Base-by-base conservation (phyloP, 1,139 yeast species). In the Trichomonascaceae sp. region DNA sequence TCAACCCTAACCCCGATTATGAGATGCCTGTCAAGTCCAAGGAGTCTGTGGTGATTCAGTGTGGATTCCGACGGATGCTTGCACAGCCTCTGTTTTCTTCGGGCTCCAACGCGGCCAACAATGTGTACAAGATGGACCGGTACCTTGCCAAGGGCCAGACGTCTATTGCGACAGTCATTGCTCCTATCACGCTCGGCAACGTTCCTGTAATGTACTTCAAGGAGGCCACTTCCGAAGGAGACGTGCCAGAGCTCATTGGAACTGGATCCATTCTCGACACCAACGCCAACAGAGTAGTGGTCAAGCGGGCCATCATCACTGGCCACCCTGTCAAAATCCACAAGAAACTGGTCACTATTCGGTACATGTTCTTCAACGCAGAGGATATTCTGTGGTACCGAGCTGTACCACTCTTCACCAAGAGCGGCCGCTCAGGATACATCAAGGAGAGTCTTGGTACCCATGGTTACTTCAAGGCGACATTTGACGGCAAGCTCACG, bases 261-360 rank as follows among this genome's bases (percentile, higher is more conserved):
- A 81, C 82, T 43, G 99, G 99, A 28, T 74, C 94, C 0, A 81
- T 84, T 62, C 67, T 81, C 50, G 85, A 84, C 52, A 72, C 87
- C 32, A 96, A 89, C 57, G 84, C 79, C 49, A 69, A 79, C 14
- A 71, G 98, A 57, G 69, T 87, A 17, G 56, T 85, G 39, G 94
- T 93, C 23, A 87, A 89, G 67, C 72, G 97, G 52, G 76, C 79
- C 3, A 76, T 89, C 6, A 63, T 92, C 40, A 89, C 98, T 0
- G 98, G 98, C 35, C 87, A 84, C 47, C 94, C 97, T 27, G 77
- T 85, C 58, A 89, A 87, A 65, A 87, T 92, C 50, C 96, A 92
- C 65, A 89, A 84, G 62, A 74, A 71, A 42, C 81, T 87, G 29
- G 87, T 89, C 39, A 89, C 98, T 3, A 72, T 89, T 39, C 76